phyloP scores from a whole-genome alignment of 2,329 filamentous ascomycete genomes.

The Beauveria sp. region DNA sequence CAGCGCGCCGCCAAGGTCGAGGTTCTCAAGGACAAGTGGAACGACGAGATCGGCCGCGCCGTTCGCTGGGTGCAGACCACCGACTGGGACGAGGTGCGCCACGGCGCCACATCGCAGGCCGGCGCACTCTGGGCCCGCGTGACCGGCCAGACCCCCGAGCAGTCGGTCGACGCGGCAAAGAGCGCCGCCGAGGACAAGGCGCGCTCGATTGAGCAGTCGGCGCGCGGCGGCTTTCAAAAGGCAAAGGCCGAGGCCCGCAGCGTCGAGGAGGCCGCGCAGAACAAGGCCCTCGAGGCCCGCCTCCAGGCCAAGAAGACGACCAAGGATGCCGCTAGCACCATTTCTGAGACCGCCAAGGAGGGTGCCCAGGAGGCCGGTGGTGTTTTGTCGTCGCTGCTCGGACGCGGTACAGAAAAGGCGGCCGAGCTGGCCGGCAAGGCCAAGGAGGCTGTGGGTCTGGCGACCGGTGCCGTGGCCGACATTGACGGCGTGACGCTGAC shows the following conservation, averaged over 20 bases:
- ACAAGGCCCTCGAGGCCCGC: conserved; percentile 21
- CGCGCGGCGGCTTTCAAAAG: conserved; percentile 27
- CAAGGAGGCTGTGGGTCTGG: conserved; percentile 27
- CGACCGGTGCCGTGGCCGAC: conserved; percentile 26
- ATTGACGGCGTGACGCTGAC: conserved; percentile 19
- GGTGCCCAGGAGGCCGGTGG: conserved; percentile 29
- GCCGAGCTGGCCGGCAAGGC: conserved; percentile 29
- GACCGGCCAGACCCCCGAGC: conserved; percentile 23
- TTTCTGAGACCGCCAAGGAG: conserved; percentile 22
- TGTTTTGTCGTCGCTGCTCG: conserved; percentile 30
- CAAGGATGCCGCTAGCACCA: conserved; percentile 15
- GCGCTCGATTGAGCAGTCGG: conserved; percentile 23
- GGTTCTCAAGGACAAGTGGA: conserved; percentile 70
- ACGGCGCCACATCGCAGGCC: conserved; percentile 45
- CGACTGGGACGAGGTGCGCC: conserved; percentile 57
- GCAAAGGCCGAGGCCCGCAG: conserved; percentile 22
- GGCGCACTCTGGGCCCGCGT: conserved; percentile 36
- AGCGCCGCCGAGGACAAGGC: conserved; percentile 26
- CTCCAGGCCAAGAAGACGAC: conserved; percentile 18
- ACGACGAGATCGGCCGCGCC: conserved; percentile 60
- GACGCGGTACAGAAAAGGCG: conserved; percentile 33
- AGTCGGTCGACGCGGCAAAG: conserved; percentile 20
- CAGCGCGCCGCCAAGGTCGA: conserved; percentile 53
- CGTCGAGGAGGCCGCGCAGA: conserved; percentile 20
- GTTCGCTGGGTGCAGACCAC: conserved; percentile 59